These are phyloP conservation scores for Ascodesmis nigricans DNA, from an alignment of 495 filamentous ascomycete species.

Conservation along the genomic window DNA sequence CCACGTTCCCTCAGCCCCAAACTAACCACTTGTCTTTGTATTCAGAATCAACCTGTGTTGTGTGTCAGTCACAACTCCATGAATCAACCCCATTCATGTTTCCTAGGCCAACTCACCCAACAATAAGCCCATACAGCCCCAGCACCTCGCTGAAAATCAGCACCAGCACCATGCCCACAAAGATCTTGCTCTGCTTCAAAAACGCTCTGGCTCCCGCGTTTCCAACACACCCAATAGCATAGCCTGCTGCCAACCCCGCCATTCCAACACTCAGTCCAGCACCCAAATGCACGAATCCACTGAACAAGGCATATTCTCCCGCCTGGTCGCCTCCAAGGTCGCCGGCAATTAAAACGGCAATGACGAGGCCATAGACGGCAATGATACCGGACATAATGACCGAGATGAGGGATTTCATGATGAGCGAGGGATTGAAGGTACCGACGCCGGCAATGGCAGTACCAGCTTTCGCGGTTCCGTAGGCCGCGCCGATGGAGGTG, in stretches of 20 bases:
- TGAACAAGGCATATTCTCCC: constrained; percentile 72
- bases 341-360: constrained; percentile 79
- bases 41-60: constrained; percentile 18
- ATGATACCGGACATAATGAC: constrained; percentile 99
- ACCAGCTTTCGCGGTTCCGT: constrained; percentile 76
- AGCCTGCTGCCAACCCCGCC: constrained; percentile 84
- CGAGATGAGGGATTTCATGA: constrained; percentile 57
- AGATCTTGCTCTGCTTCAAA: constrained; percentile 86
- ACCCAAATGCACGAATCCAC: constrained; percentile 79
- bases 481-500: constrained; percentile 65
- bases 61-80: background rate
- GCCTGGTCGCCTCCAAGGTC: constrained; percentile 41
- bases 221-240: constrained; percentile 87
- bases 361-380: constrained; percentile 90
- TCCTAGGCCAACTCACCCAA: constrained; percentile 7
- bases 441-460: constrained; percentile 92
- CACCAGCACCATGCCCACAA: constrained; percentile 96
- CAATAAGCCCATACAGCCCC: constrained; percentile 78
- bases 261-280: constrained; percentile 82
- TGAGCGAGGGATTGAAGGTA: constrained; percentile 77
- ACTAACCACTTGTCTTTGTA: constrained; percentile 19
- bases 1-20: too few species aligned
- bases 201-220: constrained; percentile 84
- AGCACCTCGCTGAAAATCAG: constrained; percentile 96
- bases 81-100: background rate